A percentile compares a stretch with the other conserved stretches of the same genome.
These are phyloP conservation scores for Coniosporium tulheliwenetii DNA, from an alignment of 2,329 filamentous ascomycete species.

Conservation along the genomic window DNA sequence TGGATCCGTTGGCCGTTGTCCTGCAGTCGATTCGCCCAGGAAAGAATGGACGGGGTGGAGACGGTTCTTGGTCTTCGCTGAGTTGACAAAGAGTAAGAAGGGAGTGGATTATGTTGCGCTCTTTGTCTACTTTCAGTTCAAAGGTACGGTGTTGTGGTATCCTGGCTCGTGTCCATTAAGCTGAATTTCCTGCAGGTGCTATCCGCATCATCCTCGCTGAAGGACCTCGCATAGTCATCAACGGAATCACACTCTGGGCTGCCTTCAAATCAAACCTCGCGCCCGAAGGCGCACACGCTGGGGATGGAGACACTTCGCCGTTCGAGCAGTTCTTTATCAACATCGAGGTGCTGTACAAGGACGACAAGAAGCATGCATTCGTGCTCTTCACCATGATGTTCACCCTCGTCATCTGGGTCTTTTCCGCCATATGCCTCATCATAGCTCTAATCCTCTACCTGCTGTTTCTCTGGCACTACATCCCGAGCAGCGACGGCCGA, in stretches of 20 bases:
- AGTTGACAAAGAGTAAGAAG: constrained; percentile 81
- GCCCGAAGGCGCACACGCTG: constrained; percentile 38
- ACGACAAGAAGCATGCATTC: constrained; percentile 63
- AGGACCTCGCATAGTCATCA: constrained; percentile 81
- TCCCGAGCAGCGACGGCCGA: constrained; percentile 65
- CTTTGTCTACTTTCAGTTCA: constrained; percentile 76
- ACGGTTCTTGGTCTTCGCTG: constrained; percentile 82
- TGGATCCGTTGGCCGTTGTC: constrained; percentile 74
- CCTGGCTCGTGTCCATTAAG: neutral
- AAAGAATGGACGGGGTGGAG: constrained; percentile 61
- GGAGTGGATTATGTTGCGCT: constrained; percentile 80
- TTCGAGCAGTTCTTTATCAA: constrained; percentile 73
- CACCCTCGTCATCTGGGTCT: constrained; percentile 76
- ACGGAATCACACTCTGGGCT: constrained; percentile 74
- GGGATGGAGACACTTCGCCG: constrained; percentile 42
- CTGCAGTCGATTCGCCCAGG: constrained; percentile 70
- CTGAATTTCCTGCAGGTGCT: constrained; percentile 45
- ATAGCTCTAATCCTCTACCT: constrained; percentile 65
- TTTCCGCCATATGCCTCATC: constrained; percentile 61
- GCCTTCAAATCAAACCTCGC: constrained; percentile 64
- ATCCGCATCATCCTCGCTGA: constrained; percentile 81
- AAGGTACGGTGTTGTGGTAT: constrained; percentile 24
- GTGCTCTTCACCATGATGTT: constrained; percentile 87
- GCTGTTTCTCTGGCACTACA: constrained; percentile 83
- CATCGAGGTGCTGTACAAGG: constrained; percentile 53